phyloP scores from a whole-genome alignment of 805 yeast species.

The Myxozyma nipponensis region DNA sequence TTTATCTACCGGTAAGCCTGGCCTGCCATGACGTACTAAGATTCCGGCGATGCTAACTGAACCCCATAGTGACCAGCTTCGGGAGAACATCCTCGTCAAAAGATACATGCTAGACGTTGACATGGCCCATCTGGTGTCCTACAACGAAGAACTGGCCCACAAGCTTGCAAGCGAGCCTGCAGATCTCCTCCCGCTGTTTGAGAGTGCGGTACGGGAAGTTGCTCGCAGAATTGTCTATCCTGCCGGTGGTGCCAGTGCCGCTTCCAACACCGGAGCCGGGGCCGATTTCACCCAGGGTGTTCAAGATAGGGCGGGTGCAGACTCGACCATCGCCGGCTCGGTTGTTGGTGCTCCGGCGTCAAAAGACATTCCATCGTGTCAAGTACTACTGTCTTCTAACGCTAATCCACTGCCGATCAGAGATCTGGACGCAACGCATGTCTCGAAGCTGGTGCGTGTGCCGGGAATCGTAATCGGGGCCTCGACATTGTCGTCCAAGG shows the following conservation, averaged over 20 bases:
- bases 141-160: constrained; percentile 84
- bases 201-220: constrained; percentile 47
- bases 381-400: constrained; percentile 68
- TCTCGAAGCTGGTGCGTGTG: constrained; percentile 82
- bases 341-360: background rate
- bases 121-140: constrained; percentile 79
- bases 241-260: constrained; percentile 16
- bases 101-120: constrained; percentile 70
- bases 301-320: no score
- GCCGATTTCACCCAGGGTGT: constrained; percentile 44
- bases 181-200: constrained; percentile 28
- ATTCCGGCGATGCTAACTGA: background rate
- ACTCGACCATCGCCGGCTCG: background rate
- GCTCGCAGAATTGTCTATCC: constrained; percentile 59
- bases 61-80: constrained; percentile 65
- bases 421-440: constrained; percentile 78
- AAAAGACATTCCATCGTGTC: constrained; percentile 69
- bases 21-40: background rate
- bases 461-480: constrained; percentile 93
- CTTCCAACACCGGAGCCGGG: constrained; percentile 25
- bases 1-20: constrained; percentile 56
- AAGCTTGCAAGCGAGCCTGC: constrained; percentile 77
- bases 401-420: constrained; percentile 72
- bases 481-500: constrained; percentile 81
- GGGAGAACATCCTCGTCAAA: constrained; percentile 78